phyloP scores from a whole-genome alignment of 2,329 filamentous ascomycete species.

The Trichoderma gracile region DNA sequence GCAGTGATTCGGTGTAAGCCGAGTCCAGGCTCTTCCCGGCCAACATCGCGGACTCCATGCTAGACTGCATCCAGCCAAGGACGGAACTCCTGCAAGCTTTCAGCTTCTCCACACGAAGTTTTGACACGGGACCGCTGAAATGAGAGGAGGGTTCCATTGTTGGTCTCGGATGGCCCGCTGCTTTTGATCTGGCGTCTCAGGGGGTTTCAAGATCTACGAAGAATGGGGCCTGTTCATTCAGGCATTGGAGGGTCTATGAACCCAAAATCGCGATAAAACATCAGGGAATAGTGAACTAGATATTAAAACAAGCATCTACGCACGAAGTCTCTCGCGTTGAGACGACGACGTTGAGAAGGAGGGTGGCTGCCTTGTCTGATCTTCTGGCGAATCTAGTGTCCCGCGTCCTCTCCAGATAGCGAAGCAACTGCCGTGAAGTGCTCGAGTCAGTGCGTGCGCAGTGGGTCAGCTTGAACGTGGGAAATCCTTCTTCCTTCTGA shows the following conservation, averaged over 20 bases:
- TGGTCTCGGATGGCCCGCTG: not conserved
- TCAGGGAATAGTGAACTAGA: too few relatives aligned
- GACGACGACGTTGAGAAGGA: too few relatives aligned
- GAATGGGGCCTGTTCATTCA: not conserved
- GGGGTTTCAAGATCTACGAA: not conserved
- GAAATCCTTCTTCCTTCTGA: not conserved
- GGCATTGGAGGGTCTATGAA: not conserved
- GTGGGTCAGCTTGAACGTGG: not conserved
- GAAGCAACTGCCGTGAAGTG: not conserved
- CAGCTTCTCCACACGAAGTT: conserved; percentile 1
- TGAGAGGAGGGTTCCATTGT: not conserved
- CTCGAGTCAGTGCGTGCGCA: not conserved
- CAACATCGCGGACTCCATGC: not conserved
- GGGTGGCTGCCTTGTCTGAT: not conserved
- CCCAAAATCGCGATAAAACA: too few relatives aligned
- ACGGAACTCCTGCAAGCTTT: not conserved
- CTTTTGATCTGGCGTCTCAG: conserved; percentile 1
- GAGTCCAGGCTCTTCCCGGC: not conserved
- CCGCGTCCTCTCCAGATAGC: not conserved
- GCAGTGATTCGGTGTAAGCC: not conserved
- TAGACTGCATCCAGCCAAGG: conserved; percentile 6
- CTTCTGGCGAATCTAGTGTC: not conserved
- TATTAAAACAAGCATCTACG: too few relatives aligned
- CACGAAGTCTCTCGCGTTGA: too few relatives aligned
- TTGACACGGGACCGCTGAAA: conserved; percentile 2